phyloP scores from a whole-genome alignment of 257 asterid genomes.

The Fraxinus pennsylvanica region DNA sequence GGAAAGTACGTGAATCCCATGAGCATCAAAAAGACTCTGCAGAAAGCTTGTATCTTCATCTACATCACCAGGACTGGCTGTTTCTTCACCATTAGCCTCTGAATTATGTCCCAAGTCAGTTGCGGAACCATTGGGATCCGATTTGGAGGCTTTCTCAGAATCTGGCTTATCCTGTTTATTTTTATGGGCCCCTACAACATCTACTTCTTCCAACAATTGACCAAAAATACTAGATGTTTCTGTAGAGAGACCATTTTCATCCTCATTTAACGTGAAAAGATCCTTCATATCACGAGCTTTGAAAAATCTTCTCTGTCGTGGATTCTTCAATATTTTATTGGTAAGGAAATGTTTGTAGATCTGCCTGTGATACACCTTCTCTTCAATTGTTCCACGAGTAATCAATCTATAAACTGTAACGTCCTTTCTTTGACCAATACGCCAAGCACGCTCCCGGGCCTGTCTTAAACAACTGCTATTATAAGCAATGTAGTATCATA shows the following conservation, averaged over 20 bases:
- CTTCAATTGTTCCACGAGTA: constrained; percentile 97
- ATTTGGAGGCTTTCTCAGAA: constrained; percentile 25
- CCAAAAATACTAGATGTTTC: constrained; percentile 88
- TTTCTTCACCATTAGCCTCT: constrained; percentile 37
- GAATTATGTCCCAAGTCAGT: constrained; percentile 36
- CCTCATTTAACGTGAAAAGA: constrained; percentile 84
- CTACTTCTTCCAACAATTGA: constrained; percentile 65
- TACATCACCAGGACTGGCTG: constrained; percentile 35
- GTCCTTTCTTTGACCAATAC: constrained; percentile 94
- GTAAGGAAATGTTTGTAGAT: constrained; percentile 95
- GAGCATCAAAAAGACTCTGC: constrained; percentile 78
- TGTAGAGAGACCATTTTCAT: constrained; percentile 66
- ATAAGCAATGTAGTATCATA: constrained; percentile 22
- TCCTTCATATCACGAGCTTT: constrained; percentile 98
- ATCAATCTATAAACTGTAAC: constrained; percentile 90
- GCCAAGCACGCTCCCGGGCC: constrained; percentile 99
- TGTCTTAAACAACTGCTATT: constrained; percentile 35
- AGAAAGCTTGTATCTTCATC: constrained; percentile 75
- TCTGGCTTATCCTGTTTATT: constrained; percentile 39
- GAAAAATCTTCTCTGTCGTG: constrained; percentile 94
- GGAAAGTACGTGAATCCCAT: constrained; percentile 86
- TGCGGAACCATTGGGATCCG: constrained; percentile 31
- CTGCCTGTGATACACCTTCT: constrained; percentile 98
- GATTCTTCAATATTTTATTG: constrained; percentile 90
- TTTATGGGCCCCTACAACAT: constrained; percentile 55